phyloP scores from a whole-genome alignment of 1,284 basidiomycete species.

The Schizophyllum amplum region DNA sequence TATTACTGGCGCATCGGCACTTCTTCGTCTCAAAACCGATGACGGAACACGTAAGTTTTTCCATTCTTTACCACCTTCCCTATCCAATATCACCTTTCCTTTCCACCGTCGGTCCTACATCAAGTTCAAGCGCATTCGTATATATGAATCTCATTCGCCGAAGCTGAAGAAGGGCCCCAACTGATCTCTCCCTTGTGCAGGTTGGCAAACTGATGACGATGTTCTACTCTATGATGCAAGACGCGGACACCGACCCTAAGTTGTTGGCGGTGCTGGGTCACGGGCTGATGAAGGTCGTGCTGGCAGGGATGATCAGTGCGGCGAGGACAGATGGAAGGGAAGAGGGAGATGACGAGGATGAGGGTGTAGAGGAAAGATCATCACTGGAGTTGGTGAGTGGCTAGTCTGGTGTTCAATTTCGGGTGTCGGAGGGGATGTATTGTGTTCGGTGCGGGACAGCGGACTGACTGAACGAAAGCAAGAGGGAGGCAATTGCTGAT shows the following conservation, averaged over 20 bases:
- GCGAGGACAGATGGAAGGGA: not conserved
- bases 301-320: not conserved
- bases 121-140: too few species aligned
- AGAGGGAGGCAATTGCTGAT: too few species aligned
- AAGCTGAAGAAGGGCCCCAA: too few species aligned
- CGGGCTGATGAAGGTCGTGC: not conserved
- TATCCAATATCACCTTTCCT: not conserved
- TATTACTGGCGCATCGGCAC: not conserved
- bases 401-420: not conserved
- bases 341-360: not conserved
- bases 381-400: not conserved
- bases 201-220: not conserved
- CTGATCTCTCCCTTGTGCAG: not conserved
- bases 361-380: not conserved
- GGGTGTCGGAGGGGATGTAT: too few species aligned
- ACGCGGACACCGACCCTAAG: not conserved
- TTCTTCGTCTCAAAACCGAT: too few species aligned
- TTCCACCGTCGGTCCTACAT: not conserved
- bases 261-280: not conserved
- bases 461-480: too few species aligned
- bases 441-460: too few species aligned
- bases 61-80: too few species aligned
- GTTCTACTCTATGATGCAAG: not conserved
- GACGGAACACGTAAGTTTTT: too few species aligned
- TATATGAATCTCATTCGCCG: too few species aligned